Base-by-base conservation (phyloP, 805 yeast species). In the Saccharomyces kudriavzevii region DNA sequence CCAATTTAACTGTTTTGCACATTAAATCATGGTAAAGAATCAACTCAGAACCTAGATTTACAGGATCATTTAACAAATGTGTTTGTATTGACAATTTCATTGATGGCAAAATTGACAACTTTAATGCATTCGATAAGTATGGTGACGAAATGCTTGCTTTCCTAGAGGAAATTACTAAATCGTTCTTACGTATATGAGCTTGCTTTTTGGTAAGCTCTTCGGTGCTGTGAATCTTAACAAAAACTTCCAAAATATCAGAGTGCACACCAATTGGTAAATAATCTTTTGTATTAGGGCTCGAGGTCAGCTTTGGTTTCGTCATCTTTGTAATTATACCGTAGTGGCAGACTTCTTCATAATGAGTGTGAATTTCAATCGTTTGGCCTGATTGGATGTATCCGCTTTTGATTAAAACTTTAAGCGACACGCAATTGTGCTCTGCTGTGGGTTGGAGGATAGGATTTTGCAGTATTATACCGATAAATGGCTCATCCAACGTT, bases 321-420 rank as follows among this genome's bases (percentile, higher is more conserved):
- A 35, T 35, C 17, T 17, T 6, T 17, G 24, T 17, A 35, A 35
- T 10, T 17, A 17, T 35, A 17, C 43, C 43, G 9, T 35, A 35
- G 4, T 35, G 17, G 13, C 8, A 11, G 2, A 17, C 3, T 8
- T 17, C 43, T 17, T 17, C 24, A 35, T 17, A 6, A 6, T 17
- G 24, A 2, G 24, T 35, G 10, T 35, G 43, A 35, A 35, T 35
- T 20, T 35, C 43, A 17, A 87, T 72, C 0, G 83, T 75, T 61
- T 88, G 89, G 20, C 90, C 92, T 1, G 79, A 76, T 68, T 86
- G 89, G 26, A 88, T 74, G 6, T 74, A 67, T 0, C 97, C 96
- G 22, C 43, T 35, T 17, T 35, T 35, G 24, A 35, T 35, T n/a
- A 82, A 70, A 17, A 35, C 24, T 6, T 35, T 69, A 8, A 35